Conservation (phyloP, 208 protist species). For the Naegleria fowleri region DNA sequence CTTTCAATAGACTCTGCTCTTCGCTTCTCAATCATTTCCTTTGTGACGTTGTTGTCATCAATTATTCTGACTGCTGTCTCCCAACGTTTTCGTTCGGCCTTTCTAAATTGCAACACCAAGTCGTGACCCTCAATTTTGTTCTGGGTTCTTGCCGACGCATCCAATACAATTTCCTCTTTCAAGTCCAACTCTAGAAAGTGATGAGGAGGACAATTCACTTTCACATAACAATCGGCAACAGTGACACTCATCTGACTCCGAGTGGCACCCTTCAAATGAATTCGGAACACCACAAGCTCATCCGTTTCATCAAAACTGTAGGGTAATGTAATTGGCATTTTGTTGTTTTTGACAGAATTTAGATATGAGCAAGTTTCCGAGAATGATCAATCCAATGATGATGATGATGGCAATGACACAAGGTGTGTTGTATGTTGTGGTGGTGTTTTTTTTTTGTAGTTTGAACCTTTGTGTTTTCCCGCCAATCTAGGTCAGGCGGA, state of each 20-base stretch:
- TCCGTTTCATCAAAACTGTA: slow-evolving; percentile 1
- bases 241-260: neutral
- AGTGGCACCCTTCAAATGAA: neutral
- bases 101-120: neutral
- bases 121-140: neutral
- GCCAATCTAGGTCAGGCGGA: too few species aligned
- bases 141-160: too few species aligned
- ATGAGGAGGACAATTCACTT: neutral
- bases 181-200: neutral
- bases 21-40: neutral
- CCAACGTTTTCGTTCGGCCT: neutral
- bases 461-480: too few species aligned
- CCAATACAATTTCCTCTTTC: neutral
- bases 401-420: too few species aligned
- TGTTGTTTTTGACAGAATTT: too few species aligned
- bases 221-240: neutral
- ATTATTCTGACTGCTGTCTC: neutral
- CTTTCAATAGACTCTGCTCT: neutral
- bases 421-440: too few species aligned
- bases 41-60: neutral
- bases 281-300: neutral
- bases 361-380: too few species aligned
- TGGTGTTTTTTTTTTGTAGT: too few species aligned
- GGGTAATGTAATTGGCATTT: neutral
- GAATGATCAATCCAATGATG: too few species aligned